Percentiles rank a stretch among this genome's conserved stretches.
phyloP scores from a whole-genome alignment of 2,329 filamentous ascomycete genomes.

The Cryoendolithus antarcticus region DNA sequence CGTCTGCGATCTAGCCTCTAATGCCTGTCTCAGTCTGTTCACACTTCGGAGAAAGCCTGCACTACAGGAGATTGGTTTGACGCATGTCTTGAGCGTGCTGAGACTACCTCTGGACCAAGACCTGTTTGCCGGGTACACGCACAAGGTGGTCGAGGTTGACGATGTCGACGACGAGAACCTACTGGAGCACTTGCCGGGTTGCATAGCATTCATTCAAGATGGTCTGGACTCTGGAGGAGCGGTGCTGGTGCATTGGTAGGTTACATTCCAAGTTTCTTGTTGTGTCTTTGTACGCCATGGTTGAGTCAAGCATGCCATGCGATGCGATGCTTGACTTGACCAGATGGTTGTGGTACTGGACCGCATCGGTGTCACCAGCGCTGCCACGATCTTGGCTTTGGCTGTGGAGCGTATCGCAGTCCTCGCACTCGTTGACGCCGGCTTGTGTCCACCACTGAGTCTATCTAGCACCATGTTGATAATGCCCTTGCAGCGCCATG shows the following conservation, averaged over 20 bases:
- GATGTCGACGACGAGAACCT: conserved; percentile 85
- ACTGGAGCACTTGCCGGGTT: conserved; percentile 63
- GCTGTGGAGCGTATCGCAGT: no score
- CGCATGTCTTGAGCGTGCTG: conserved; percentile 79
- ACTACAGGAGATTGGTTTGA: conserved; percentile 63
- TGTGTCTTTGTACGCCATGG: no score
- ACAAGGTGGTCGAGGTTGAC: conserved; percentile 73
- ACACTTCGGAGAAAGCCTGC: conserved; percentile 59
- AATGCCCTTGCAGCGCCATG: conserved; percentile 57
- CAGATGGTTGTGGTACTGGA: conserved; percentile 8
- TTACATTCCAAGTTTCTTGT: background rate
- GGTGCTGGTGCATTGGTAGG: conserved; percentile 50
- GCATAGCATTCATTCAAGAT: conserved; percentile 60
- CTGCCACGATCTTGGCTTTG: no score
- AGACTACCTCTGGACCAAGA: conserved; percentile 46
- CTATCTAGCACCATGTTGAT: background rate
- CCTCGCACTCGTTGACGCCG: no score
- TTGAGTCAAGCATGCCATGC: no score
- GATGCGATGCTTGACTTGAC: no score
- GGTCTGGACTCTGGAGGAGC: conserved; percentile 52
- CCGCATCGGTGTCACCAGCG: no score
- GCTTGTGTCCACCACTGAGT: no score
- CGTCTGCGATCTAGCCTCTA: conserved; percentile 12
- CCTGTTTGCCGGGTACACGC: conserved; percentile 49
- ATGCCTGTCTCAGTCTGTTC: conserved; percentile 51